phyloP scores from a whole-genome alignment of 371 early-diverging fungal genomes.

The Capniomyces stellatus region DNA sequence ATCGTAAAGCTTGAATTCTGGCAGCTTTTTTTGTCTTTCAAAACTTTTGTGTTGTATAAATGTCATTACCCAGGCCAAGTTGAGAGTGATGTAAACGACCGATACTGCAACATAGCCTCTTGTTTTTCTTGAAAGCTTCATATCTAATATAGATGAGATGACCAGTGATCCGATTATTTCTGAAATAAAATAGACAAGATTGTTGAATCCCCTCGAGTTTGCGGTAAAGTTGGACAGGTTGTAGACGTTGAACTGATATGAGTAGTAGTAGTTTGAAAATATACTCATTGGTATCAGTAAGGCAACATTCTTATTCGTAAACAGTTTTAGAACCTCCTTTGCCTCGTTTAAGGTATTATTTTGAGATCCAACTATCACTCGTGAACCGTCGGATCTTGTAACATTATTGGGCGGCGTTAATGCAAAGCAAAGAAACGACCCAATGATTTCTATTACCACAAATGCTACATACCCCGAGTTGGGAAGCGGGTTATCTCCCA shows the following conservation, averaged over 20 bases:
- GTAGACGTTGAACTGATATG: slow-evolving; percentile 36
- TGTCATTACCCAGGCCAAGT: slow-evolving; percentile 39
- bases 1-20: background rate
- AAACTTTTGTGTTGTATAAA: slow-evolving; percentile 25
- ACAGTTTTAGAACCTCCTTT: slow-evolving; percentile 33
- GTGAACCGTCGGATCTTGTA: slow-evolving; percentile 37
- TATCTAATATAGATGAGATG: slow-evolving; percentile 37
- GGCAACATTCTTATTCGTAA: slow-evolving; percentile 43
- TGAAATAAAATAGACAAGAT: slow-evolving; percentile 42
- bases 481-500: slow-evolving; percentile 26
- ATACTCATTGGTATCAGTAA: slow-evolving; percentile 43
- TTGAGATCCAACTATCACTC: slow-evolving; percentile 25
- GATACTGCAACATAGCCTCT: slow-evolving; percentile 33
- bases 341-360: slow-evolving; percentile 31
- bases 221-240: slow-evolving; percentile 31
- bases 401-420: slow-evolving; percentile 36
- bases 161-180: slow-evolving; percentile 40
- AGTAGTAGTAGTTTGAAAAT: slow-evolving; percentile 53
- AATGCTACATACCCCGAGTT: slow-evolving; percentile 41
- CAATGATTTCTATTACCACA: slow-evolving; percentile 38
- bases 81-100: slow-evolving; percentile 23
- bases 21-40: background rate
- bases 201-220: slow-evolving; percentile 43
- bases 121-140: slow-evolving; percentile 22
- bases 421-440: slow-evolving; percentile 30